phyloP scores from a whole-genome alignment of 108 stramenopile species.

The Nitzschia putrida region DNA sequence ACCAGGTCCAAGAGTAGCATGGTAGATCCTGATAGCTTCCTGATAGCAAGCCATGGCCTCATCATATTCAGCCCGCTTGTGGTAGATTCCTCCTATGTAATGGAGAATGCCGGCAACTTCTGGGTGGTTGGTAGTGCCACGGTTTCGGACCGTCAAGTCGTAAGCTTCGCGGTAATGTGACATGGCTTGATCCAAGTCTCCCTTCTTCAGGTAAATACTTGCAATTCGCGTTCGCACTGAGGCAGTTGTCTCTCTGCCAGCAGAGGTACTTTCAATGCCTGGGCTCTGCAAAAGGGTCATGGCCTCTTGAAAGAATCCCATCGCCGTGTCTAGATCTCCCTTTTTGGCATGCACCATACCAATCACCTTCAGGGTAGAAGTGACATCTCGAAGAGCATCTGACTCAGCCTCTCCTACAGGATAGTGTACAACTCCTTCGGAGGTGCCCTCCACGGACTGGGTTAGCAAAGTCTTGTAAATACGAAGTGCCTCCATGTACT shows the following conservation, averaged over 20 bases:
- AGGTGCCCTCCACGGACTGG: background rate
- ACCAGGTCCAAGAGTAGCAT: constrained; percentile 66
- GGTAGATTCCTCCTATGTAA: constrained; percentile 77
- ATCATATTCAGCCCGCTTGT: constrained; percentile 51
- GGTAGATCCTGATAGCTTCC: constrained; percentile 78
- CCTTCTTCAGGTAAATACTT: constrained; percentile 69
- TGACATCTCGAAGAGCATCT: constrained; percentile 63
- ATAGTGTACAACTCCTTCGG: background rate
- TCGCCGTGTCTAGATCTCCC: constrained; percentile 67
- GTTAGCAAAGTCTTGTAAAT: constrained; percentile 59
- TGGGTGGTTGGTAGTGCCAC: constrained; percentile 67
- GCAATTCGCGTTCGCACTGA: constrained; percentile 71
- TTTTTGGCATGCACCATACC: constrained; percentile 75
- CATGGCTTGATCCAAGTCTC: constrained; percentile 72
- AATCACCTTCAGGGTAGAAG: constrained; percentile 78
- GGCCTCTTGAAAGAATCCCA: constrained; percentile 71
- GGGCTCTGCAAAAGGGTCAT: constrained; percentile 61
- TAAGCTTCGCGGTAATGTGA: constrained; percentile 74
- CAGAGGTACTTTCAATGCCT: constrained; percentile 39
- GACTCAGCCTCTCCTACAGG: constrained; percentile 19
- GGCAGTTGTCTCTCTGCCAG: constrained; percentile 51
- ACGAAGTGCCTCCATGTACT: constrained; percentile 65
- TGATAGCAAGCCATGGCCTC: constrained; percentile 83
- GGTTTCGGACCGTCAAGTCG: constrained; percentile 58
- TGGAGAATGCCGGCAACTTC: constrained; percentile 77